Percentiles rank a stretch among this genome's conserved stretches.
These are phyloP conservation scores for Chlorella vulgaris DNA, from an alignment of 139 green algal genomes.

Conservation along the genomic window DNA sequence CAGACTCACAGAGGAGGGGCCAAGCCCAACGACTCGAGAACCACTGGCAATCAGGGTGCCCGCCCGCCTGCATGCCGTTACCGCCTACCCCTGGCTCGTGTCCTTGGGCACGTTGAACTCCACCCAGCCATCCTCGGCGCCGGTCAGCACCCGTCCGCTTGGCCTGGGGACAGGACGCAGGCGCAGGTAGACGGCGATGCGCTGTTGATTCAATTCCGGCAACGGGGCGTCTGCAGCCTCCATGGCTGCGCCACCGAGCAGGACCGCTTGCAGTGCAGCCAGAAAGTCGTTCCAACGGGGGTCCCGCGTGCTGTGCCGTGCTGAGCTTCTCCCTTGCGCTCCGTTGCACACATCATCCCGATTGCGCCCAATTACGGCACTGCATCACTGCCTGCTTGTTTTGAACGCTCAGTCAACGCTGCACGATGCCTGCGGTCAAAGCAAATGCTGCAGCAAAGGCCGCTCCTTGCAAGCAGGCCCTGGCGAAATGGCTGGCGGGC, in stretches of 20 bases:
- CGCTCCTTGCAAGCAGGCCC: conserved; percentile 84
- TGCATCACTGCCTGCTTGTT: too few relatives aligned
- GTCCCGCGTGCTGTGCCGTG: too few relatives aligned
- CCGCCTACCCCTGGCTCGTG: conserved; percentile 38
- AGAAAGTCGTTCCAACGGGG: too few relatives aligned
- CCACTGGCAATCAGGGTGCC: neutral
- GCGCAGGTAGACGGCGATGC: conserved; percentile 71
- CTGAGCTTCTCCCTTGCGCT: too few relatives aligned
- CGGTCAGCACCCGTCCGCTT: conserved; percentile 38
- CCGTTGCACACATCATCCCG: too few relatives aligned
- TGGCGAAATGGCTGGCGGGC: conserved; percentile 80
- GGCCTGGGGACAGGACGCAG: conserved; percentile 54
- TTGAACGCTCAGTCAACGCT: neutral
- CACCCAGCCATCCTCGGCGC: conserved; percentile 40
- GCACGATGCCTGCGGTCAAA: neutral
- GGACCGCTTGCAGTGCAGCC: too few relatives aligned
- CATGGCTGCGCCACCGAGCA: too few relatives aligned
- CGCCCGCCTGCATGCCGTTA: too few relatives aligned
- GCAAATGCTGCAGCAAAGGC: conserved; percentile 50
- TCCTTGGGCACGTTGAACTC: conserved; percentile 48
- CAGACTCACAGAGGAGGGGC: neutral
- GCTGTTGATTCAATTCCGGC: neutral
- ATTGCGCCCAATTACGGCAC: too few relatives aligned
- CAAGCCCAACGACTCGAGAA: neutral
- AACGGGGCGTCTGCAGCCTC: neutral